These are phyloP conservation scores for Epichloe gansuensis DNA, from an alignment of 2,329 filamentous ascomycete species.

Conservation along the genomic window DNA sequence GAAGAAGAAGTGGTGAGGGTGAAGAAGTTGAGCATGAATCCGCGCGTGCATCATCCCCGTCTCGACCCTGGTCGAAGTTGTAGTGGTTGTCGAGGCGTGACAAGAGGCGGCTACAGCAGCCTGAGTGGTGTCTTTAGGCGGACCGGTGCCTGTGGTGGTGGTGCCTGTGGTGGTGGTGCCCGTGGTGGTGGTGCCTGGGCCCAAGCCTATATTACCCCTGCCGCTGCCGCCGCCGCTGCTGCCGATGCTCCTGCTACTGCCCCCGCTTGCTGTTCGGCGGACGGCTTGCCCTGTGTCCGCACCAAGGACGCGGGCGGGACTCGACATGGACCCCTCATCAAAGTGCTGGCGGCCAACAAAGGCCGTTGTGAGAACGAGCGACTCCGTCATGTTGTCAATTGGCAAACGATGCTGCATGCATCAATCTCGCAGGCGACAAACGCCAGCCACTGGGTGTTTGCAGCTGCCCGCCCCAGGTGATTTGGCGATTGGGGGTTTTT, in stretches of 20 bases:
- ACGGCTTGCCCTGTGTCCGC: not conserved
- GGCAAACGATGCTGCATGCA: not conserved
- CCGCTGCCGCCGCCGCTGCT: not conserved
- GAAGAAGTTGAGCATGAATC: not conserved
- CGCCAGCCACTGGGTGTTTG: not conserved
- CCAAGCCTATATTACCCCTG: not conserved
- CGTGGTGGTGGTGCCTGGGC: not conserved
- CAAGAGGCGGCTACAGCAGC: too few relatives aligned
- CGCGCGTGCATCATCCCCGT: not conserved
- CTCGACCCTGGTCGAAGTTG: not conserved
- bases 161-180: constrained; percentile 1
- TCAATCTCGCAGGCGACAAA: not conserved
- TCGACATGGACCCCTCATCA: not conserved
- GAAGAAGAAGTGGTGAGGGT: not conserved
- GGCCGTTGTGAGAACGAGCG: constrained; percentile 17
- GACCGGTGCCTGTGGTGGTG: not conserved
- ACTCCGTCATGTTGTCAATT: constrained; percentile 15
- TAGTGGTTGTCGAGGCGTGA: not conserved
- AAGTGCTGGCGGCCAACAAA: not conserved
- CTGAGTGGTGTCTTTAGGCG: not conserved
- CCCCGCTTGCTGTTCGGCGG: too few relatives aligned
- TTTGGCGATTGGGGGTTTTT: not conserved
- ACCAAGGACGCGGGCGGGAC: not conserved
- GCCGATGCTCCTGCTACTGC: too few relatives aligned
- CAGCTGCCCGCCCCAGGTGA: not conserved